A percentile compares a stretch with the other conserved stretches of the same genome.
These are phyloP conservation scores for Periconia sp. DNA, from an alignment of 2,329 filamentous ascomycete genomes.

Conservation along the genomic window DNA sequence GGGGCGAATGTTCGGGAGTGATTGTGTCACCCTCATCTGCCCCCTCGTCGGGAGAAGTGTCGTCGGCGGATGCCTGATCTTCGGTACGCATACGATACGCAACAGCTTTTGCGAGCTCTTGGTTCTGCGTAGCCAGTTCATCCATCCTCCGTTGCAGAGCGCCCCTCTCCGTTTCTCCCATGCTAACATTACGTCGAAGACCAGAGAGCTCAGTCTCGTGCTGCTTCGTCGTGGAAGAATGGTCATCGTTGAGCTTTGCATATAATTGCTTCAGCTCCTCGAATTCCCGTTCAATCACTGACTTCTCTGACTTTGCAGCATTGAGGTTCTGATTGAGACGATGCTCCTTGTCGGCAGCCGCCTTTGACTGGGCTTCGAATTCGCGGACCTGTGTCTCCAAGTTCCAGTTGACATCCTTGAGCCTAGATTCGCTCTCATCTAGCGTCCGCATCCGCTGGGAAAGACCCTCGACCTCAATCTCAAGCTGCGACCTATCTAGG, in stretches of 20 bases:
- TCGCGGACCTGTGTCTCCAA: constrained; percentile 93
- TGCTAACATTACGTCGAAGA: constrained; percentile 78
- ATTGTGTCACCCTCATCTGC: constrained; percentile 63
- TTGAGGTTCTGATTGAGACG: constrained; percentile 77
- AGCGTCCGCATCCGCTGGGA: constrained; percentile 80
- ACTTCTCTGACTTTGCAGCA: constrained; percentile 75
- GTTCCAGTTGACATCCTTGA: constrained; percentile 99
- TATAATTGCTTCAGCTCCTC: constrained; percentile 86
- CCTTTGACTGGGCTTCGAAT: constrained; percentile 73
- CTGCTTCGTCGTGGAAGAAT: constrained; percentile 76
- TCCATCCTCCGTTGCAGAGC: constrained; percentile 84
- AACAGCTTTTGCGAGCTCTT: constrained; percentile 85
- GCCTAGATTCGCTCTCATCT: constrained; percentile 92
- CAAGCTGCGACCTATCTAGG: constrained; percentile 77
- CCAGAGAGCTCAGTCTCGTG: constrained; percentile 88
- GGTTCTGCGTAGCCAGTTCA: constrained; percentile 85
- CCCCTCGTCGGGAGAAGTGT: constrained; percentile 47
- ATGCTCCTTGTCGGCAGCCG: constrained; percentile 81
- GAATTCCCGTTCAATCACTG: constrained; percentile 78
- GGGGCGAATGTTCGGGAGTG: constrained; percentile 89
- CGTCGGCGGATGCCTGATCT: constrained; percentile 67
- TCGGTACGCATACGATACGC: constrained; percentile 73
- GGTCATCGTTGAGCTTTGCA: constrained; percentile 80
- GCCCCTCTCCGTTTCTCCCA: constrained; percentile 79
- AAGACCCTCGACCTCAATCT: constrained; percentile 80